A percentile compares a stretch with the other conserved stretches of the same genome.
phyloP scores from a whole-genome alignment of 2,329 filamentous ascomycete genomes.

The Aspergillus aculeatinus region DNA sequence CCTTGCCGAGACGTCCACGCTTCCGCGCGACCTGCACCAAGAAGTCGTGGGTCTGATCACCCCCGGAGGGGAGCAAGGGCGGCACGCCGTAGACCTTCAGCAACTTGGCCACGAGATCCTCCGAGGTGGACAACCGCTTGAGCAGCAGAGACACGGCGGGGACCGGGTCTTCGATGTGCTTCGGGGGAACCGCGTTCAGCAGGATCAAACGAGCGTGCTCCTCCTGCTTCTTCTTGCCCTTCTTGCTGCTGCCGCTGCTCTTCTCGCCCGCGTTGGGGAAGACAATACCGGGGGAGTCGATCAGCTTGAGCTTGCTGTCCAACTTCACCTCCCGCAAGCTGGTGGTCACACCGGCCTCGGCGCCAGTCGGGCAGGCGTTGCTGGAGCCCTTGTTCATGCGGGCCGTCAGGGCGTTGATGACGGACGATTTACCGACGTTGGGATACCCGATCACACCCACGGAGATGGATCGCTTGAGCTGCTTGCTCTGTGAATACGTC shows the following conservation, averaged over 20 bases:
- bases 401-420: slow-evolving; percentile 88
- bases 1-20: slow-evolving; percentile 81
- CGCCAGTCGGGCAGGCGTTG: slow-evolving; percentile 78
- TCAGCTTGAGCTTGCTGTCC: slow-evolving; percentile 87
- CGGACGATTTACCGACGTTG: slow-evolving; percentile 93
- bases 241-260: slow-evolving; percentile 51
- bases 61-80: slow-evolving; percentile 67
- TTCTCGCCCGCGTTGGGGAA: slow-evolving; percentile 65
- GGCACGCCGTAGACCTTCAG: slow-evolving; percentile 81
- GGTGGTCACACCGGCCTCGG: slow-evolving; percentile 90
- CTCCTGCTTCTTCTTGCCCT: slow-evolving; percentile 61
- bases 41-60: slow-evolving; percentile 84
- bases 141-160: slow-evolving; percentile 85
- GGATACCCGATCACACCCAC: slow-evolving; percentile 95
- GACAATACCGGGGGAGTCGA: slow-evolving; percentile 92
- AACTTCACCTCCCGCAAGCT: slow-evolving; percentile 87
- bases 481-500: slow-evolving; percentile 76
- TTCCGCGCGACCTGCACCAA: slow-evolving; percentile 92
- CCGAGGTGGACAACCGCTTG: slow-evolving; percentile 70
- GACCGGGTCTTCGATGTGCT: slow-evolving; percentile 89
- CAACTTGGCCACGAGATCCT: slow-evolving; percentile 74
- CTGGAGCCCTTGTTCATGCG: slow-evolving; percentile 64
- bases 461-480: slow-evolving; percentile 84
- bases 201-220: slow-evolving; percentile 80
- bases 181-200: slow-evolving; percentile 87